A percentile compares a stretch with the other conserved stretches of the same genome.
Evolutionary conservation across 2,329 filamentous ascomycete genomes (phyloP).

Genomic region (Epichloe uncinata): DNA sequence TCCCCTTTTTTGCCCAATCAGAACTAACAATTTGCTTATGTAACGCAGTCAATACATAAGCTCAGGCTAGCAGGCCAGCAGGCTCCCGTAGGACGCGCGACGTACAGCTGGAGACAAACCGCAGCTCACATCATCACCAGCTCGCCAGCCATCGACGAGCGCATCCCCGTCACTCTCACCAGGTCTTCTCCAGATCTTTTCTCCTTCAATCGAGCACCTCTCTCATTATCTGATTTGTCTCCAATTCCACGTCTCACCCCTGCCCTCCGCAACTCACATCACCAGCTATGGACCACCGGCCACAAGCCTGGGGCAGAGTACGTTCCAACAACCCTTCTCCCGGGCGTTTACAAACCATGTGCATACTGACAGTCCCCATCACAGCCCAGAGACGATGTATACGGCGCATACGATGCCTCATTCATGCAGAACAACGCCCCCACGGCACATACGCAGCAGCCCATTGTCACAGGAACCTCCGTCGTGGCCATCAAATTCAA

Average conservation of each 20-base stretch:
- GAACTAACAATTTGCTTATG: slow-evolving; percentile 13
- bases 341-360: slow-evolving; percentile 3
- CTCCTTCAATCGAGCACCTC: background rate
- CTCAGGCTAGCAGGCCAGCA: too few relatives aligned
- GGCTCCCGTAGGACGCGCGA: slow-evolving; percentile 26
- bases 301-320: slow-evolving; percentile 61
- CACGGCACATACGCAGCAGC: slow-evolving; percentile 78
- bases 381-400: slow-evolving; percentile 93
- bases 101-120: slow-evolving; percentile 4
- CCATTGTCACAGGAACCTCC: slow-evolving; percentile 92
- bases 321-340: slow-evolving; percentile 20
- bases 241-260: background rate
- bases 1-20: slow-evolving; percentile 18
- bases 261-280: slow-evolving; percentile 4
- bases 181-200: background rate
- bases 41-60: slow-evolving; percentile 11
- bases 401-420: slow-evolving; percentile 81
- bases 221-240: background rate
- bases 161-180: background rate
- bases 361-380: slow-evolving; percentile 4
- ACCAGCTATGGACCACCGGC: slow-evolving; percentile 53
- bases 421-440: slow-evolving; percentile 62
- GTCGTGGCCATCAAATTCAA: slow-evolving; percentile 93
- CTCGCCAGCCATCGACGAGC: slow-evolving; percentile 8
- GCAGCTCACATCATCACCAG: slow-evolving; percentile 8